Evolutionary conservation across 805 yeast species (phyloP), one percentile per base, ranked within the genome.

Genomic region (Wickerhamomyces strasburgensis): DNA sequence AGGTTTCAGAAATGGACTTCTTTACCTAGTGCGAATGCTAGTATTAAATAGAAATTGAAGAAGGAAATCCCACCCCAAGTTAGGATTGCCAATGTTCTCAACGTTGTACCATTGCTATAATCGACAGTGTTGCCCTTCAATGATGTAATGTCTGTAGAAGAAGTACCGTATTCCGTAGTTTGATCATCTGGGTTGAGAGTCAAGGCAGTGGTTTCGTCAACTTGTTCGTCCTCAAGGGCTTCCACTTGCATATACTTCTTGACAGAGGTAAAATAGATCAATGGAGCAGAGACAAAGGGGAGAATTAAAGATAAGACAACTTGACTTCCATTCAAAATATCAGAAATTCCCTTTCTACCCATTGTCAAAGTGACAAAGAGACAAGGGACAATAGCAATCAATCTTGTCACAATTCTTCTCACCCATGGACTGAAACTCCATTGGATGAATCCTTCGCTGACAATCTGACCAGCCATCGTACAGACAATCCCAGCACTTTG

Each of bases 401-500:
- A 69, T 52, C 97, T 70, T 0, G 96, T 88, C 18, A 85, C 67
- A 29, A 88, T 65, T 43, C 96, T 71, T 38, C 95, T 73, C 2
- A 82, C 67, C 64, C 88, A 88, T 2, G 97, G 96, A 25, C 84
- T 77, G 42, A 87, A 70, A 6, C 83, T 66, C 84, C 95, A 84
- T 42, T 73, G 68, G 18, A 86, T 68, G 51, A 87, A 89, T 1
- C 97, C 97, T 58, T 88, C 96, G 52, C 86, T 78, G 7, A 88
- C 94, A 78, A 86, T 85, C 57, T 88, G 96, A 26, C 96, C 95
- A 2, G 96, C 89, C 51, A 89, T 70, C 0, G 96, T 89, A 55
- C 95, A 88, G 14, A 88, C 95, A 27, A 90, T 84, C 29, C 96
- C 96, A 3, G 96, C 96, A 51, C 93, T 81, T 54, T 88, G 90